These are phyloP conservation scores for Moesziomyces sp. DNA, from an alignment of 1,284 basidiomycete species.

Conservation along the genomic window DNA sequence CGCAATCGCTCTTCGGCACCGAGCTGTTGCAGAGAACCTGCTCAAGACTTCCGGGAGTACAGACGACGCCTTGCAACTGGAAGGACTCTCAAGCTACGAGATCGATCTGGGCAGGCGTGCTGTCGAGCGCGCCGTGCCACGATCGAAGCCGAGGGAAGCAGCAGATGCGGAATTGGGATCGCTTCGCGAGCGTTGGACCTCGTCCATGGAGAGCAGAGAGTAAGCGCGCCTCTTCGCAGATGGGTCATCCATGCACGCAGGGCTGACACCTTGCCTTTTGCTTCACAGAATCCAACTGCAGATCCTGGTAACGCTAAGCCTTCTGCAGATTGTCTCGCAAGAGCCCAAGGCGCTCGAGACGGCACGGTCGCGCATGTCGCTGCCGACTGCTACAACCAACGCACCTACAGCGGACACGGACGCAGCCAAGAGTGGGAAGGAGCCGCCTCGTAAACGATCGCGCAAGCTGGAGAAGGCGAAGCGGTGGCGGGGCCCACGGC, in stretches of 20 bases:
- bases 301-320: slow-evolving; percentile 37
- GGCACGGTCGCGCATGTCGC: slow-evolving; percentile 15
- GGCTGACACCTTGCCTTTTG: no score
- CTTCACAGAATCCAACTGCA: slow-evolving; percentile 40
- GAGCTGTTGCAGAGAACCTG: slow-evolving; percentile 3
- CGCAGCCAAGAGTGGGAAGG: slow-evolving; percentile 1
- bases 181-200: slow-evolving; percentile 18
- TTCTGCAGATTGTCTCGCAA: slow-evolving; percentile 38
- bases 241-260: no score
- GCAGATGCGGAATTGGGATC: not conserved
- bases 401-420: not conserved
- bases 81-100: slow-evolving; percentile 14
- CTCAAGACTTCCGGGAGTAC: not conserved
- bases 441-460: slow-evolving; percentile 21
- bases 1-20: slow-evolving; percentile 22
- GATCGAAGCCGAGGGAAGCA: not conserved
- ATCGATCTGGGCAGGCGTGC: slow-evolving; percentile 9
- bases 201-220: slow-evolving; percentile 49
- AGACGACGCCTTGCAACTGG: not conserved
- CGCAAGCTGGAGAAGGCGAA: slow-evolving; percentile 45
- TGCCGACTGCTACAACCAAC: not conserved
- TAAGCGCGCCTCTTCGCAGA: slow-evolving; percentile 11
- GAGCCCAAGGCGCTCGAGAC: slow-evolving; percentile 31
- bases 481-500: slow-evolving; percentile 32
- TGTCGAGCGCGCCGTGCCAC: not conserved